These are phyloP conservation scores for Fusarium hainanense DNA, from an alignment of 2,329 filamentous ascomycete species.

Conservation along the genomic window DNA sequence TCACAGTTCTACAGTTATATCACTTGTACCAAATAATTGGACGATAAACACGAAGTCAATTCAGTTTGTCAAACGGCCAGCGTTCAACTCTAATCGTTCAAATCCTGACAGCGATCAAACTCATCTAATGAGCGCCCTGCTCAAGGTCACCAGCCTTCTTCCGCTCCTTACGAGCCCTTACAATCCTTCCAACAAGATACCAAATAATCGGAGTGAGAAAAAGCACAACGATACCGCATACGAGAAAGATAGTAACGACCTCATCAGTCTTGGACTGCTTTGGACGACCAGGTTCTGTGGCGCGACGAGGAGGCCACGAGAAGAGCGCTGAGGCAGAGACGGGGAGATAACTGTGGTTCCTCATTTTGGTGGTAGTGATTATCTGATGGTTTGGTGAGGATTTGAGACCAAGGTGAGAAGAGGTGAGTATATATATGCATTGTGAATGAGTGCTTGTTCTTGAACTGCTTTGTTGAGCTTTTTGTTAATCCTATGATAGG, in stretches of 20 bases:
- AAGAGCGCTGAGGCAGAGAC: constrained; percentile 1
- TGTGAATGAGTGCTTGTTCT: background rate
- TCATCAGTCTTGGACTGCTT: background rate
- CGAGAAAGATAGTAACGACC: constrained; percentile 2
- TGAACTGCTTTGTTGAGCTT: constrained; percentile 1
- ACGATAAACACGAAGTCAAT: background rate
- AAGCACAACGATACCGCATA: constrained; percentile 12
- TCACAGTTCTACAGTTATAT: background rate
- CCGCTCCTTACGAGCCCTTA: background rate
- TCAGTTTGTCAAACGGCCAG: background rate
- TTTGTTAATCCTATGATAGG: background rate
- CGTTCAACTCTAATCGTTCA: background rate
- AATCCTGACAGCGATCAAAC: background rate
- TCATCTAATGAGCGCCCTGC: background rate
- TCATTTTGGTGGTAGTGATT: constrained; percentile 7
- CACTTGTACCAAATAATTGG: background rate
- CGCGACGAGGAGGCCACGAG: constrained; percentile 20
- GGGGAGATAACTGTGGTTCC: constrained; percentile 1
- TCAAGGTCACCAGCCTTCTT: background rate
- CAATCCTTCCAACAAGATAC: background rate
- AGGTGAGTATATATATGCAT: background rate
- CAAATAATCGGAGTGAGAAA: constrained; percentile 15
- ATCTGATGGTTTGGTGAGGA: background rate
- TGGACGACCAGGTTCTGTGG: background rate
- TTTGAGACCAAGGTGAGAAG: background rate